Percentiles rank a stretch among this genome's conserved stretches.
These are phyloP conservation scores for Cylindrotheca closterium DNA, from an alignment of 108 stramenopile species.

Conservation along the genomic window DNA sequence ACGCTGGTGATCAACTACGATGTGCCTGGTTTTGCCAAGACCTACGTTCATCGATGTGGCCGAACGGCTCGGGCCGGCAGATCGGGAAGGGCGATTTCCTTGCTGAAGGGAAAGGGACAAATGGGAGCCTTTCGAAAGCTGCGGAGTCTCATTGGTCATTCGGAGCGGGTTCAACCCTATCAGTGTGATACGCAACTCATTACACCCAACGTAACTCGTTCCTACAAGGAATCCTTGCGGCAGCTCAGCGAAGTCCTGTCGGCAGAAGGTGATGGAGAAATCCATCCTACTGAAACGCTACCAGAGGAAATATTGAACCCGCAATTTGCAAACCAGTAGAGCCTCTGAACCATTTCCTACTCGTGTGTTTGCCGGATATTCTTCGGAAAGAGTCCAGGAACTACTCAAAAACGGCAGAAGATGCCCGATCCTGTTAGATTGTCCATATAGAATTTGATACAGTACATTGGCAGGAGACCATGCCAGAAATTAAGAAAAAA, in stretches of 20 bases:
- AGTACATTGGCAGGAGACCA: no score
- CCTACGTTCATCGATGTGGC: conserved; percentile 85
- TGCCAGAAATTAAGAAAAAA: no score
- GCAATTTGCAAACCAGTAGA: no score
- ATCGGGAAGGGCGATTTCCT: conserved; percentile 61
- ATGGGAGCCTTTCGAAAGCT: conserved; percentile 61
- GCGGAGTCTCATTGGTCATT: conserved; percentile 56
- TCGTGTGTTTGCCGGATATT: no score
- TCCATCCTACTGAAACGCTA: neutral
- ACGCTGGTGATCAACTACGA: conserved; percentile 77
- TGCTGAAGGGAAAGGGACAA: conserved; percentile 71
- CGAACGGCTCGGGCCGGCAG: conserved; percentile 81
- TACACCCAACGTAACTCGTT: conserved; percentile 27
- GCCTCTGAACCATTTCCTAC: no score
- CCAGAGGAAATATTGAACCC: neutral
- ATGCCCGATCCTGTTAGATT: no score
- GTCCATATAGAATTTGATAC: no score
- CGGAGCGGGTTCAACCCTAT: conserved; percentile 29
- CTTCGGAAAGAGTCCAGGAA: no score
- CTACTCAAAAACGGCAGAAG: no score
- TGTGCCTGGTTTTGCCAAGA: conserved; percentile 79
- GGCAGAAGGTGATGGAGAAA: neutral
- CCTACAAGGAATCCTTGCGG: conserved; percentile 45
- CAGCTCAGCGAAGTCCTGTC: conserved; percentile 23
- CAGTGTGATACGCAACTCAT: conserved; percentile 48